Conservation (phyloP, 2,329 filamentous ascomycete species). For the Camptophora hylomeconis region DNA sequence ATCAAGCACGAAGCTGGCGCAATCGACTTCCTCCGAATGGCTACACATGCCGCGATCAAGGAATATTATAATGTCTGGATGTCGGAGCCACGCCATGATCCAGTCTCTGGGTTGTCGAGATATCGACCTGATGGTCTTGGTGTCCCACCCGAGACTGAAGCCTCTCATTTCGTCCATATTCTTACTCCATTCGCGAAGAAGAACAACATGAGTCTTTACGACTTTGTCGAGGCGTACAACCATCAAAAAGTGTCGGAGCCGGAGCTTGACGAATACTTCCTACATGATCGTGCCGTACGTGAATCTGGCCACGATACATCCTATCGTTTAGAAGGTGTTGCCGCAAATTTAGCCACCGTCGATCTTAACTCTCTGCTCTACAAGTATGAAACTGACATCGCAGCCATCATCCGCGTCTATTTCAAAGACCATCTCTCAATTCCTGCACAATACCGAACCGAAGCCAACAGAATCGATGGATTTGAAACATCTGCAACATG, state of each 20-base stretch:
- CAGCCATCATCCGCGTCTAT: constrained; percentile 66
- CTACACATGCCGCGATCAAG: constrained; percentile 87
- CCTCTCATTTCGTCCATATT: constrained; percentile 73
- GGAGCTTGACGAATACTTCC: constrained; percentile 85
- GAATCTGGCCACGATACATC: constrained; percentile 96
- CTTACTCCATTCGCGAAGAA: constrained; percentile 73
- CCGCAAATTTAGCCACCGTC: constrained; percentile 80
- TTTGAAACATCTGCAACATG: constrained; percentile 73
- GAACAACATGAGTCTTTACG: constrained; percentile 63
- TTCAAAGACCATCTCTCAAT: constrained; percentile 77
- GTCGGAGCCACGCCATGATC: constrained; percentile 62
- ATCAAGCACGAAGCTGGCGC: constrained; percentile 77
- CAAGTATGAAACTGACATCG: constrained; percentile 95
- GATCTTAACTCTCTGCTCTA: constrained; percentile 90
- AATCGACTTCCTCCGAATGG: constrained; percentile 64
- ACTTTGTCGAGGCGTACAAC: constrained; percentile 88
- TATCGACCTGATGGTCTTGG: constrained; percentile 75
- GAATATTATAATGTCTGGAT: constrained; percentile 90
- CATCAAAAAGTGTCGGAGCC: constrained; percentile 62
- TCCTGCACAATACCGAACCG: constrained; percentile 66
- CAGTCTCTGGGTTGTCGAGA: constrained; percentile 63
- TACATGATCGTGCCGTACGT: constrained; percentile 88
- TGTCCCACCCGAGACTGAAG: constrained; percentile 84
- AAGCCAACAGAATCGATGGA: constrained; percentile 50
- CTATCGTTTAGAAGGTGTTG: constrained; percentile 79